These are phyloP conservation scores for Thalassiosira hispida DNA, from an alignment of 352 stramenopile species.

Conservation along the genomic window DNA sequence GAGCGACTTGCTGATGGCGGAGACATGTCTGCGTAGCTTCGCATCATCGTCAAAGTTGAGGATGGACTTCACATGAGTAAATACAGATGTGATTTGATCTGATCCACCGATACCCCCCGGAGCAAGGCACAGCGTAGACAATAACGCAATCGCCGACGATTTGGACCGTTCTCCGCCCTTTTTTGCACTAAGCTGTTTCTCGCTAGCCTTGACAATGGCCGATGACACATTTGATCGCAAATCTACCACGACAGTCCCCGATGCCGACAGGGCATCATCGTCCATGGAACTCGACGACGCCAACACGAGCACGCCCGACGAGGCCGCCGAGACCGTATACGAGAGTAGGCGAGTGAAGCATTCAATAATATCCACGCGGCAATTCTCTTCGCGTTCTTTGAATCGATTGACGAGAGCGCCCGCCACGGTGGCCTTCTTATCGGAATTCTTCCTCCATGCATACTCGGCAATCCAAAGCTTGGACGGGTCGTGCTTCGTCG, in stretches of 20 bases:
- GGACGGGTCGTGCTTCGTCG: constrained; percentile 91
- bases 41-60: constrained; percentile 81
- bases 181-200: constrained; percentile 82
- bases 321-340: constrained; percentile 84
- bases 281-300: constrained; percentile 52
- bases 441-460: constrained; percentile 61
- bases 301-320: constrained; percentile 59
- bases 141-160: constrained; percentile 69
- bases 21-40: constrained; percentile 35
- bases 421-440: constrained; percentile 78
- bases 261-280: constrained; percentile 29
- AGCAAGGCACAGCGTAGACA: constrained; percentile 76
- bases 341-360: constrained; percentile 93
- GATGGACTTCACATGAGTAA: constrained; percentile 81
- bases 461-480: constrained; percentile 87
- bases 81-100: constrained; percentile 75
- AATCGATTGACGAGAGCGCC: constrained; percentile 81
- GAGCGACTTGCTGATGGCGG: constrained; percentile 89
- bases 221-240: constrained; percentile 67
- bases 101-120: constrained; percentile 76
- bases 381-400: constrained; percentile 98
- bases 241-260: constrained; percentile 61
- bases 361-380: constrained; percentile 95
- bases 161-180: constrained; percentile 81
- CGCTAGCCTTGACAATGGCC: constrained; percentile 76